phyloP scores from a whole-genome alignment of 2,329 filamentous ascomycete genomes.

The Penicillium griseofulvum region DNA sequence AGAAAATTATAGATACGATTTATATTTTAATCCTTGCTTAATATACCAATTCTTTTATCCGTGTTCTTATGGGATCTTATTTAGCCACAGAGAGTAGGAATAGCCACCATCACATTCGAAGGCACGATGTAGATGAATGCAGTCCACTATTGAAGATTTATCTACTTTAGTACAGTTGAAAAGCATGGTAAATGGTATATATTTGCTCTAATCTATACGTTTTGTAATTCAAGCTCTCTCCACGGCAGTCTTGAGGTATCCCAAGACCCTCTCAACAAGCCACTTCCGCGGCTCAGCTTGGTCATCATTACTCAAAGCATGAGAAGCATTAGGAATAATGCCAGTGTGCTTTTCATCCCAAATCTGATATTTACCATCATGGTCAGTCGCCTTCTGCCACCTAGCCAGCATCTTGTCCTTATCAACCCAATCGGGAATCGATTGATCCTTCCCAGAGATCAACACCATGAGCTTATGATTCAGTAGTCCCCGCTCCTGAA shows the following conservation, averaged over 20 bases:
- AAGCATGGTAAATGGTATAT: background rate
- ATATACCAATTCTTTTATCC: background rate
- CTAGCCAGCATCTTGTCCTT: constrained; percentile 43
- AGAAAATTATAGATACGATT: background rate
- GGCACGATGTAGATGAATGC: too few species aligned
- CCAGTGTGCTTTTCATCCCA: constrained; percentile 51
- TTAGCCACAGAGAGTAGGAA: background rate
- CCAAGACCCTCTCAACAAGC: constrained; percentile 29
- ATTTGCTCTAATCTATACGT: background rate
- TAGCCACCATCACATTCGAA: background rate
- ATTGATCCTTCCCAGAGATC: constrained; percentile 48
- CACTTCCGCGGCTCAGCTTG: constrained; percentile 29
- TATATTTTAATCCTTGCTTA: constrained; percentile 2
- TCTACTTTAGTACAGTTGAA: background rate
- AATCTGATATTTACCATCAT: constrained; percentile 32
- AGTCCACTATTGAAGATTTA: background rate
- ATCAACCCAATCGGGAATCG: constrained; percentile 47
- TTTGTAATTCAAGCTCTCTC: background rate
- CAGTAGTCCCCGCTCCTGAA: constrained; percentile 38
- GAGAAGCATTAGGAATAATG: constrained; percentile 43
- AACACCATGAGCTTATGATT: constrained; percentile 47
- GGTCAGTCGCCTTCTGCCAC: constrained; percentile 43
- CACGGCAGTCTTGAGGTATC: constrained; percentile 20
- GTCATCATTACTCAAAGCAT: constrained; percentile 38
- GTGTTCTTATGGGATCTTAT: background rate